phyloP scores from a whole-genome alignment of 176 grass and related monocot species.

The Oryza glumipatula region DNA sequence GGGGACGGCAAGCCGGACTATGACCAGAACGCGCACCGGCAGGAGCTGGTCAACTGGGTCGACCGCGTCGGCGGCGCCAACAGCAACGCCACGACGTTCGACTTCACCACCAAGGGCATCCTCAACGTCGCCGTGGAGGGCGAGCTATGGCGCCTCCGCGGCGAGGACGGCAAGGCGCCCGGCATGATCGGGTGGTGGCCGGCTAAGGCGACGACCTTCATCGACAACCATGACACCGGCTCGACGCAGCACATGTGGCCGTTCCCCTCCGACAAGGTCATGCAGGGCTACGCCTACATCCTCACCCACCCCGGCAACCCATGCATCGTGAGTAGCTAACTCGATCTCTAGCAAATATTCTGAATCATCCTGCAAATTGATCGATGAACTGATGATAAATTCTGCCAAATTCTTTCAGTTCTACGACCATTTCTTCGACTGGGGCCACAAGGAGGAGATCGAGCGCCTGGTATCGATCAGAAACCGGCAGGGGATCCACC shows the following conservation, averaged over 20 bases:
- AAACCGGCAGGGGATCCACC: conserved; percentile 48
- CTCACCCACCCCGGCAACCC: conserved; percentile 82
- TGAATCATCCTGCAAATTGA: background rate
- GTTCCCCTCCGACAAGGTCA: conserved; percentile 79
- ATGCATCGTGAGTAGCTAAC: conserved; percentile 63
- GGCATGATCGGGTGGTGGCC: conserved; percentile 76
- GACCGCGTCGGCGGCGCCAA: conserved; percentile 33
- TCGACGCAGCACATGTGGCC: conserved; percentile 81
- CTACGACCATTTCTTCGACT: conserved; percentile 84
- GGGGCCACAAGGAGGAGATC: conserved; percentile 68
- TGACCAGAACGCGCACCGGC: conserved; percentile 59
- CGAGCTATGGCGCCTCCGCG: conserved; percentile 60
- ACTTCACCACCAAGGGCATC: conserved; percentile 82
- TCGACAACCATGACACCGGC: conserved; percentile 90
- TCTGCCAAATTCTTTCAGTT: conserved; percentile 38
- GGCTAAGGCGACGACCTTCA: conserved; percentile 75
- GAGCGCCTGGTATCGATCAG: conserved; percentile 55
- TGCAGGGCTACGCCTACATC: conserved; percentile 96
- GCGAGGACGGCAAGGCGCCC: conserved; percentile 57
- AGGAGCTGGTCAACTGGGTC: conserved; percentile 83
- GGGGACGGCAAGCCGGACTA: conserved; percentile 44
- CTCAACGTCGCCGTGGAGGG: conserved; percentile 73
- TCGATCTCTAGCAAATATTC: no score
- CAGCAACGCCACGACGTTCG: conserved; percentile 52
- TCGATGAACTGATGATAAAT: background rate